Conservation (phyloP, 768 basidiomycete genomes). For the Suillus variegatus region DNA sequence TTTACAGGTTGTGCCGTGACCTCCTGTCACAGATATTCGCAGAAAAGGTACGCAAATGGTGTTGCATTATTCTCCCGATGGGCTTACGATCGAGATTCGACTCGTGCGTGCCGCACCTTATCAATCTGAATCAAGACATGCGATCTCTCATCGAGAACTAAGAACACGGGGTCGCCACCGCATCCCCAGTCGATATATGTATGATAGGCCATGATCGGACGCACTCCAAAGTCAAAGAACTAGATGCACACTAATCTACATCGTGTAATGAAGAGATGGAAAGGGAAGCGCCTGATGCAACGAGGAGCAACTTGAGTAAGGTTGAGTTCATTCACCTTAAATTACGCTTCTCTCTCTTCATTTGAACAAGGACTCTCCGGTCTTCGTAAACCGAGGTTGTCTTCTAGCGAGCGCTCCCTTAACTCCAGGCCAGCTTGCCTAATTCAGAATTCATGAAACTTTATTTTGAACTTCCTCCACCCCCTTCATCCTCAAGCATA, state of each 20-base stretch:
- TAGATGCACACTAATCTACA: slow-evolving; percentile 26
- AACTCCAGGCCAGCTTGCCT: slow-evolving; percentile 30
- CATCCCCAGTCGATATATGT: slow-evolving; percentile 11
- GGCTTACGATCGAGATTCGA: slow-evolving; percentile 13
- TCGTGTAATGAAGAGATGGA: slow-evolving; percentile 35
- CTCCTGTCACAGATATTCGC: slow-evolving; percentile 16
- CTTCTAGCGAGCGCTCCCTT: slow-evolving; percentile 25
- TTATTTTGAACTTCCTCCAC: slow-evolving; percentile 9
- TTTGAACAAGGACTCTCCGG: slow-evolving; percentile 30
- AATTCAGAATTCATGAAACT: slow-evolving; percentile 17
- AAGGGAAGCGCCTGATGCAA: slow-evolving; percentile 27
- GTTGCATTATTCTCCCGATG: slow-evolving; percentile 5
- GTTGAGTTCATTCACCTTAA: slow-evolving; percentile 40
- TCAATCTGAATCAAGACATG: slow-evolving; percentile 21
- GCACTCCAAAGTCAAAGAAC: slow-evolving; percentile 18
- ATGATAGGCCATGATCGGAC: slow-evolving; percentile 27
- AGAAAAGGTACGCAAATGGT: slow-evolving; percentile 25
- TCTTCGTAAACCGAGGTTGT: slow-evolving; percentile 32
- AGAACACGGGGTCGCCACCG: slow-evolving; percentile 13
- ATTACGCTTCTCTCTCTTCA: slow-evolving; percentile 47
- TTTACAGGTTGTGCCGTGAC: slow-evolving; percentile 85
- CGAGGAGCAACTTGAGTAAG: slow-evolving; percentile 30
- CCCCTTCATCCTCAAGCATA: background rate
- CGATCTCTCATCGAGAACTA: slow-evolving; percentile 9
- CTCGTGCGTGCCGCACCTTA: slow-evolving; percentile 28